phyloP scores from a whole-genome alignment of 371 early-diverging fungal genomes.

The Batkoa obscura region DNA sequence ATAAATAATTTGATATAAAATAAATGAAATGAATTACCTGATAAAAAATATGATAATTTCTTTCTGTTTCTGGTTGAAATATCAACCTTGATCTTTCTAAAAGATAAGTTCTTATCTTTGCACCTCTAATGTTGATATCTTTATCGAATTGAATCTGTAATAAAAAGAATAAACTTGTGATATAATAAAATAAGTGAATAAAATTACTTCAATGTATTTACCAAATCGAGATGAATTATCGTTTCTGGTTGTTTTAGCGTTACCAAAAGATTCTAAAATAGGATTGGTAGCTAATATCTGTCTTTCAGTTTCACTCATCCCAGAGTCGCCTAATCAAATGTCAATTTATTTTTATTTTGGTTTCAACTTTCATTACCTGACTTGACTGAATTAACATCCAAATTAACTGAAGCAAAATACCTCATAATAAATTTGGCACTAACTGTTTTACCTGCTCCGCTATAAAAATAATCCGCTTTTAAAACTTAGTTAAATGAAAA shows the following conservation, averaged over 20 bases:
- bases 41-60: constrained; percentile 99
- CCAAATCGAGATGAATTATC: constrained; percentile 98
- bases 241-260: constrained; percentile 99
- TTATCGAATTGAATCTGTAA: constrained; percentile 66
- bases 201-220: constrained; percentile 81
- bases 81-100: constrained; percentile 95
- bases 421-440: constrained; percentile 94
- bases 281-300: constrained; percentile 88
- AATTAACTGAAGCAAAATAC: constrained; percentile 88
- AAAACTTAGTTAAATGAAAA: not conserved
- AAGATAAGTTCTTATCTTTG: constrained; percentile 90
- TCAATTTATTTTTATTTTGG: not conserved
- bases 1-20: not conserved
- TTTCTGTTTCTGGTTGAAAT: constrained; percentile 78
- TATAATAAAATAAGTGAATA: not conserved
- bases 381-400: constrained; percentile 25
- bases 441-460: constrained; percentile 91
- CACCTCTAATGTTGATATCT: constrained; percentile 73
- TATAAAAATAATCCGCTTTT: too few relatives aligned
- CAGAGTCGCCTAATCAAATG: constrained; percentile 5
- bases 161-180: too few relatives aligned
- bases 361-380: constrained; percentile 8
- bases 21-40: constrained; percentile 22
- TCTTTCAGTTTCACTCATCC: constrained; percentile 63
- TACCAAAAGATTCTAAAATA: constrained; percentile 99